Evolutionary conservation across 495 filamentous ascomycete genomes (phyloP).

Genomic region (Penicillium desertorum): DNA sequence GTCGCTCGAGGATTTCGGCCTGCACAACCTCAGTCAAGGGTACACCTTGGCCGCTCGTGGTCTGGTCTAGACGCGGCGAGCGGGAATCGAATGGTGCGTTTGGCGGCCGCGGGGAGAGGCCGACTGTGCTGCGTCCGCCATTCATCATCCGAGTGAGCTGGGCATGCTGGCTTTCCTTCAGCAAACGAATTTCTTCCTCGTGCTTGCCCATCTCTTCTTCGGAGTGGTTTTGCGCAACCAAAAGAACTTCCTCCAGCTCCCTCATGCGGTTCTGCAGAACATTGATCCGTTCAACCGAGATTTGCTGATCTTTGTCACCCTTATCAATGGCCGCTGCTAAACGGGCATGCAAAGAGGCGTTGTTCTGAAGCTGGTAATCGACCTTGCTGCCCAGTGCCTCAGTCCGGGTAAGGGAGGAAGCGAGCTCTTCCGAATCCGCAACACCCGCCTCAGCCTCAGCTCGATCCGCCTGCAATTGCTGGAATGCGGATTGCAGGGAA

Average conservation of each 20-base stretch:
- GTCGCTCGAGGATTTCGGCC: constrained; percentile 69
- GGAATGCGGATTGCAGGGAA: constrained; percentile 75
- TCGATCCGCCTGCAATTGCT: constrained; percentile 77
- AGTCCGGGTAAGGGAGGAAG: constrained; percentile 68
- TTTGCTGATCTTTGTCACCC: constrained; percentile 80
- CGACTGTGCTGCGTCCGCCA: constrained; percentile 42
- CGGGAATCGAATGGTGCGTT: constrained; percentile 60
- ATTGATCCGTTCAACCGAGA: constrained; percentile 77
- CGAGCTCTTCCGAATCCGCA: constrained; percentile 63
- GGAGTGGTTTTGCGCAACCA: constrained; percentile 78
- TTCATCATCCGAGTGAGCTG: constrained; percentile 76
- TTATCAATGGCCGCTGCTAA: constrained; percentile 81
- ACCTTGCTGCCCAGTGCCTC: constrained; percentile 76
- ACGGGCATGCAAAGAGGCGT: constrained; percentile 71
- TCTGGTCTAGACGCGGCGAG: constrained; percentile 59
- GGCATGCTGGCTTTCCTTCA: constrained; percentile 74
- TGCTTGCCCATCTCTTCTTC: constrained; percentile 80
- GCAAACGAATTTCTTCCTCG: constrained; percentile 75
- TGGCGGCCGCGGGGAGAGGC: constrained; percentile 53
- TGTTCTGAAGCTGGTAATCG: constrained; percentile 71
- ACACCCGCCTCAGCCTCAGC: constrained; percentile 65
- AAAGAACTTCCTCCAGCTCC: constrained; percentile 76
- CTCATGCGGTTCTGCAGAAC: constrained; percentile 77
- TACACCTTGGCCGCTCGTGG: constrained; percentile 55
- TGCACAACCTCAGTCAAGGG: constrained; percentile 62